phyloP scores from a whole-genome alignment of 352 stramenopile species.

The Elongisporangium anandrum region DNA sequence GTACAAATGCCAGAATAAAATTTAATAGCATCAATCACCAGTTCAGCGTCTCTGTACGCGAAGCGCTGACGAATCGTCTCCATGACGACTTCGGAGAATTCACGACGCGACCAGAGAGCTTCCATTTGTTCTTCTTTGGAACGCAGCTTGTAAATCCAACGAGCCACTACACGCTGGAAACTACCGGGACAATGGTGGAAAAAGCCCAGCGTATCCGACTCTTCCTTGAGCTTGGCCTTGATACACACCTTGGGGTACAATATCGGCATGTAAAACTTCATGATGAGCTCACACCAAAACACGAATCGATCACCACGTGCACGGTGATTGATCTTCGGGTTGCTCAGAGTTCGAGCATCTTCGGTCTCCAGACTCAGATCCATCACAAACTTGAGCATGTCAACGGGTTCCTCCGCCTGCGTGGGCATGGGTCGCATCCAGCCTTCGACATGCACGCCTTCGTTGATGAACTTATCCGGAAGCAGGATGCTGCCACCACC shows the following conservation, averaged over 20 bases:
- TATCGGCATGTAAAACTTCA: slow-evolving; percentile 88
- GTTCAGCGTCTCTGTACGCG: slow-evolving; percentile 77
- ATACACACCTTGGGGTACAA: slow-evolving; percentile 85
- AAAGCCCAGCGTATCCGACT: slow-evolving; percentile 72
- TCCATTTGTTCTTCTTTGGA: slow-evolving; percentile 83
- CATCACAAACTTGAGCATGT: slow-evolving; percentile 90
- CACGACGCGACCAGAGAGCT: slow-evolving; percentile 65
- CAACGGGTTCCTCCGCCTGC: slow-evolving; percentile 80
- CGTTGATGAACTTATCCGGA: slow-evolving; percentile 78
- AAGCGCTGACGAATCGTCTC: slow-evolving; percentile 85
- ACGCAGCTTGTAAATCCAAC: slow-evolving; percentile 84
- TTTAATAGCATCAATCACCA: slow-evolving; percentile 84
- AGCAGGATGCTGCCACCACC: slow-evolving; percentile 76
- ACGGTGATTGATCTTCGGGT: slow-evolving; percentile 44
- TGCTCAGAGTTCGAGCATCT: slow-evolving; percentile 31
- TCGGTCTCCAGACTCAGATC: slow-evolving; percentile 81
- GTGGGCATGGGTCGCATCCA: slow-evolving; percentile 79
- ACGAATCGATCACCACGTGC: slow-evolving; percentile 67
- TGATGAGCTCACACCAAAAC: slow-evolving; percentile 85
- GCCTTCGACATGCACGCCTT: slow-evolving; percentile 79
- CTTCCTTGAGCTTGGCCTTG: slow-evolving; percentile 83
- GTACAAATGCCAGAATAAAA: slow-evolving; percentile 85
- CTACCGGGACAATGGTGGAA: slow-evolving; percentile 86
- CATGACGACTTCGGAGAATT: slow-evolving; percentile 85
- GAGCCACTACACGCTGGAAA: slow-evolving; percentile 81